Conservation (phyloP, 2,329 filamentous ascomycete genomes). For the Cordyceps farinosa region DNA sequence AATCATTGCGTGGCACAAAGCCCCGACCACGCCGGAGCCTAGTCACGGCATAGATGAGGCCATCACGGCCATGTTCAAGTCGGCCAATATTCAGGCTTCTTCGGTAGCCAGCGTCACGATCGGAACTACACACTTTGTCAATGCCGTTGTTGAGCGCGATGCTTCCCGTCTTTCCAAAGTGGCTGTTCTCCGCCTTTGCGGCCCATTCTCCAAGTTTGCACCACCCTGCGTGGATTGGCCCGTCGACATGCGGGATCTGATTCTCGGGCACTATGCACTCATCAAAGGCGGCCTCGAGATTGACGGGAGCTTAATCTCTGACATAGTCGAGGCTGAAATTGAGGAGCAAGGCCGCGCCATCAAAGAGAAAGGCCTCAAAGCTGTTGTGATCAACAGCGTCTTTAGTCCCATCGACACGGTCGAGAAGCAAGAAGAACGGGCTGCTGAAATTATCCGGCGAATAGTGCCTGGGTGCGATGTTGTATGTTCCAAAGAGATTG, state of each 20-base stretch:
- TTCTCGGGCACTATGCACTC: conserved; percentile 43
- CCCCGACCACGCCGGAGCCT: conserved; percentile 46
- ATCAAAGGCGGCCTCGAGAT: conserved; percentile 51
- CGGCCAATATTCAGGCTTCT: conserved; percentile 30
- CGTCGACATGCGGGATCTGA: conserved; percentile 42
- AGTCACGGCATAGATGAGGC: conserved; percentile 44
- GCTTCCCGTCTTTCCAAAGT: conserved; percentile 45
- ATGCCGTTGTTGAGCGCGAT: conserved; percentile 55
- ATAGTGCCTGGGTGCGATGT: conserved; percentile 42
- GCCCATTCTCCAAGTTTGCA: conserved; percentile 49
- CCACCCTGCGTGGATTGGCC: conserved; percentile 54
- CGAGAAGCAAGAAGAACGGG: conserved; percentile 47
- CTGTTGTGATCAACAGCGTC: conserved; percentile 47
- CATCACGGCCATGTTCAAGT: conserved; percentile 41
- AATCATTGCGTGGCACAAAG: conserved; percentile 48
- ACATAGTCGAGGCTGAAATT: conserved; percentile 42
- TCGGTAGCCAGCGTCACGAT: conserved; percentile 48
- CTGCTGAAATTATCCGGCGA: conserved; percentile 38
- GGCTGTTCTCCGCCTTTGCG: conserved; percentile 52
- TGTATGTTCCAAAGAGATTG: conserved; percentile 50
- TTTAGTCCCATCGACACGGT: conserved; percentile 52
- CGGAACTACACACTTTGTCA: conserved; percentile 57
- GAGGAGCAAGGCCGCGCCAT: conserved; percentile 38
- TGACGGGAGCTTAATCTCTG: conserved; percentile 45
- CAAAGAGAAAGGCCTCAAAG: conserved; percentile 40